These are phyloP conservation scores for Melaleuca quinquenervia DNA, from an alignment of 345 rosid species.

Conservation along the genomic window DNA sequence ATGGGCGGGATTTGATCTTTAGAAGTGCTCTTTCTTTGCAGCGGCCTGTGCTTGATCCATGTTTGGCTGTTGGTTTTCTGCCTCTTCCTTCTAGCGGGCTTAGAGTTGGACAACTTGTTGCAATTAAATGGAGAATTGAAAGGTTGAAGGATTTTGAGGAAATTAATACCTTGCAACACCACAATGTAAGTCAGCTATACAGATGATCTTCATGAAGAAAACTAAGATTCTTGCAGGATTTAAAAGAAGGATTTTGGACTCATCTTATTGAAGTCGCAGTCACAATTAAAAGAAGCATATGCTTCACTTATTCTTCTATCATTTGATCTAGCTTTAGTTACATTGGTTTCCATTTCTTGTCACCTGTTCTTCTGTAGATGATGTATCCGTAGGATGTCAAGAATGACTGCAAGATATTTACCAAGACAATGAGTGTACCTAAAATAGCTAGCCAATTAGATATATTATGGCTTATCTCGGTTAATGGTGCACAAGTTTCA, in stretches of 20 bases:
- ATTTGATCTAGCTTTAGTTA: neutral
- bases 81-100: conserved; percentile 73
- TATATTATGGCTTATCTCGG: neutral
- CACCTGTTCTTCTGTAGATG: neutral
- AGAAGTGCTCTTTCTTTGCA: conserved; percentile 66
- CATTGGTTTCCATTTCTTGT: neutral
- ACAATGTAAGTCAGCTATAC: conserved; percentile 31
- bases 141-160: conserved; percentile 56
- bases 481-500: neutral
- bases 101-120: conserved; percentile 80
- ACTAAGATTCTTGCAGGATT: neutral
- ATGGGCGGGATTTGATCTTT: conserved; percentile 57
- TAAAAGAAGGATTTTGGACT: neutral
- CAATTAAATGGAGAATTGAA: conserved; percentile 87
- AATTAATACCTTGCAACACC: conserved; percentile 13
- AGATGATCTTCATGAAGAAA: neutral
- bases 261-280: neutral
- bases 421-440: neutral
- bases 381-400: neutral
- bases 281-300: neutral
- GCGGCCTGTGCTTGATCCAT: conserved; percentile 89
- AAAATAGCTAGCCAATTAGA: neutral
- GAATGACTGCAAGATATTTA: neutral
- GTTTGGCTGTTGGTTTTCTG: conserved; percentile 87
- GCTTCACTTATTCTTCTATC: neutral